phyloP scores from a whole-genome alignment of 148 eudicot genomes.

The Silene uniflora region DNA sequence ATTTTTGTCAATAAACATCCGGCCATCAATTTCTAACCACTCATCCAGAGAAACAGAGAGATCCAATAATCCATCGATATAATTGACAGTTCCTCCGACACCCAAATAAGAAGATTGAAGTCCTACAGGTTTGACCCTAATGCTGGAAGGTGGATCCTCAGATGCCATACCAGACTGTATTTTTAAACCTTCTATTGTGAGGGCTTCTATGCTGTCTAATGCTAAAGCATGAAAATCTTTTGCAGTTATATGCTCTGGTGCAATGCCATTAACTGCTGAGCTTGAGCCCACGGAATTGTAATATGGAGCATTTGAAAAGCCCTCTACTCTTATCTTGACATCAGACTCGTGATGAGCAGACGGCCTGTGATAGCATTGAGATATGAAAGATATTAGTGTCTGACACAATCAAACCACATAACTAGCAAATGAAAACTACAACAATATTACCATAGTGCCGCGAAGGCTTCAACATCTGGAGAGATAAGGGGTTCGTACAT shows the following conservation, averaged over 20 bases:
- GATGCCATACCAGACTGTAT: conserved; percentile 78
- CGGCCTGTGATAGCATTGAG: conserved; percentile 43
- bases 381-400: conserved; percentile 8
- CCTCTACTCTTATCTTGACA: conserved; percentile 21
- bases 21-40: conserved; percentile 82
- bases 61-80: conserved; percentile 48
- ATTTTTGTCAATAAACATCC: conserved; percentile 44
- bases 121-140: conserved; percentile 38
- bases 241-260: conserved; percentile 44
- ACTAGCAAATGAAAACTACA: not conserved
- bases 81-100: conserved; percentile 9
- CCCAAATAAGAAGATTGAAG: conserved; percentile 22
- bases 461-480: too few relatives aligned
- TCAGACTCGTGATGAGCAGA: conserved; percentile 30
- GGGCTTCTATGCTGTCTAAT: conserved; percentile 73
- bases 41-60: conserved; percentile 77
- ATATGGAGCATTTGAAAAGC: not conserved
- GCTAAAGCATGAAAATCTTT: conserved; percentile 69
- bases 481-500: too few relatives aligned
- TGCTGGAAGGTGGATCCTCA: conserved; percentile 62
- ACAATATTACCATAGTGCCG: too few relatives aligned
- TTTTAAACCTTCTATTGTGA: conserved; percentile 80
- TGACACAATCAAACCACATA: conserved; percentile 2
- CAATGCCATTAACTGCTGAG: conserved; percentile 22
- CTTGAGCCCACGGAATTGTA: conserved; percentile 21